These are phyloP conservation scores for Allium cepa DNA, from an alignment of 106 monocot species.

Conservation along the genomic window DNA sequence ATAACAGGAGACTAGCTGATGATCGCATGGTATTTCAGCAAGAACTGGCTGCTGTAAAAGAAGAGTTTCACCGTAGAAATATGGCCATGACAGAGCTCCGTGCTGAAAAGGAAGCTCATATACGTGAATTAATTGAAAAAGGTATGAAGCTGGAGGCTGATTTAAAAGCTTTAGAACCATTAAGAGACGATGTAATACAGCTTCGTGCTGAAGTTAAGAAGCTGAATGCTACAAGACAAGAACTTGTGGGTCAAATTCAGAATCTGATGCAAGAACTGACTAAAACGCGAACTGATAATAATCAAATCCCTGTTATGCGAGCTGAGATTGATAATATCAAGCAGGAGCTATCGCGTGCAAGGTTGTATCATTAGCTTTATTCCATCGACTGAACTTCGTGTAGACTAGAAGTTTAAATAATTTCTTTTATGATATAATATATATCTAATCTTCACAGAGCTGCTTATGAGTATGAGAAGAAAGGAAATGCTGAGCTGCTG, in stretches of 20 bases:
- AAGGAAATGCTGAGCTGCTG: constrained; percentile 52
- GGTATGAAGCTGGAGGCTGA: constrained; percentile 65
- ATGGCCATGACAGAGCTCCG: constrained; percentile 27
- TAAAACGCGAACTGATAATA: constrained; percentile 43
- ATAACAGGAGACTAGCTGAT: constrained; percentile 36
- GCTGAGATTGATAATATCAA: constrained; percentile 58
- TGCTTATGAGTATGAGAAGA: constrained; percentile 80
- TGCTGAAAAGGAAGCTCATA: constrained; percentile 46
- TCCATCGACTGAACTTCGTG: background rate
- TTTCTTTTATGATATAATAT: background rate
- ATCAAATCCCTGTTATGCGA: constrained; percentile 39
- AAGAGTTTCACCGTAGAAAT: constrained; percentile 41
- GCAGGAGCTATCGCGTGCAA: constrained; percentile 55
- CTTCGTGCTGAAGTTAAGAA: constrained; percentile 45
- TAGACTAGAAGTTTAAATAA: too few relatives aligned
- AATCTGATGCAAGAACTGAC: constrained; percentile 50
- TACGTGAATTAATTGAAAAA: constrained; percentile 47
- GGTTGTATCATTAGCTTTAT: constrained; percentile 24
- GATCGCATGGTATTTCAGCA: constrained; percentile 35
- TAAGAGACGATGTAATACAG: constrained; percentile 33
- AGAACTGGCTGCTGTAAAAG: constrained; percentile 40
- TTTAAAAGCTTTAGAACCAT: constrained; percentile 38
- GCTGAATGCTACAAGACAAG: constrained; percentile 42
- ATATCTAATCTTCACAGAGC: constrained; percentile 21
- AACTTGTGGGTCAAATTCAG: constrained; percentile 42